These are phyloP conservation scores for Solanum commersonii DNA, from an alignment of 257 asterid species.

Conservation along the genomic window DNA sequence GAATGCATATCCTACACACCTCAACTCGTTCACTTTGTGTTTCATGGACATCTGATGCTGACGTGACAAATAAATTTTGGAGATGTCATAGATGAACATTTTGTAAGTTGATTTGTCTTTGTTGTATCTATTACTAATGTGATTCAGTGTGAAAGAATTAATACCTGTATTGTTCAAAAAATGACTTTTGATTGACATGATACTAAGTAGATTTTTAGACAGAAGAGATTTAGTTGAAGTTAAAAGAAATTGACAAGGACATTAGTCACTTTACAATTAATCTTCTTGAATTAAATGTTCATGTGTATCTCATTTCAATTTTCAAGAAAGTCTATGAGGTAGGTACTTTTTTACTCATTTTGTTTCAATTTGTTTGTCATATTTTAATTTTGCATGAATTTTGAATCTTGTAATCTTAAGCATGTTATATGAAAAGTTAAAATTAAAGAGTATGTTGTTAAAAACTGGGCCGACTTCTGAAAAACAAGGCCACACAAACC, in stretches of 20 bases:
- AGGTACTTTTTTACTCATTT: background rate
- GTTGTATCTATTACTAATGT: background rate
- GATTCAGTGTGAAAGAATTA: background rate
- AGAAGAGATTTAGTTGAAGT: background rate
- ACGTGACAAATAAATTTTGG: background rate
- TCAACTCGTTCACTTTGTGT: background rate
- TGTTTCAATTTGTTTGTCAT: background rate
- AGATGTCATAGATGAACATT: background rate
- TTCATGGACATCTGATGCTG: rapidly evolving
- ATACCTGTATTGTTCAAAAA: background rate
- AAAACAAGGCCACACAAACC: background rate
- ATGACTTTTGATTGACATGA: background rate
- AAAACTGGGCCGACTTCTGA: background rate
- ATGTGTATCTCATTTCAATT: background rate
- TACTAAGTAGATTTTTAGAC: background rate
- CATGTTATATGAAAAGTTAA: background rate
- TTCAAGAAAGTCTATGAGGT: background rate
- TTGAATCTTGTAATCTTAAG: rapidly evolving
- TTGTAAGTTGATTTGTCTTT: background rate
- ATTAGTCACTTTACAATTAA: background rate
- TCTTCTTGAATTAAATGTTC: background rate
- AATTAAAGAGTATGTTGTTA: too few relatives aligned
- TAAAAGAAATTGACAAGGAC: background rate
- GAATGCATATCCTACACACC: background rate
- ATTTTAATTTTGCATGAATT: background rate